Conservation (phyloP, 305 asterid genomes). For the Fraxinus xanthoxyloides region DNA sequence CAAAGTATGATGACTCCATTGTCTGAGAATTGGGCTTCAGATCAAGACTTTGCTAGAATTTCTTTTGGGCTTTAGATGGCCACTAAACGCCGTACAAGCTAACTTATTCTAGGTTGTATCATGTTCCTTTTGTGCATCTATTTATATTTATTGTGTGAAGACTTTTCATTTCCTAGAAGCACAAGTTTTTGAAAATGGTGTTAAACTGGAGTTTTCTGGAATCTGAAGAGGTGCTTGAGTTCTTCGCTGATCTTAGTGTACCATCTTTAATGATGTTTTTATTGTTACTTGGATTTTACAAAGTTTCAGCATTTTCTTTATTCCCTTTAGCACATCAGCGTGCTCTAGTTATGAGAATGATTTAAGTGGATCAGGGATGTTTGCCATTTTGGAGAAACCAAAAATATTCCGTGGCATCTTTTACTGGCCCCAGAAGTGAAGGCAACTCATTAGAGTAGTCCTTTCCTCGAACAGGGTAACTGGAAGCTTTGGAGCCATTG, state of each 20-base stretch:
- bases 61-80: neutral
- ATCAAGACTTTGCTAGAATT: neutral
- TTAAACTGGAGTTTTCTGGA: neutral
- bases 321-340: neutral
- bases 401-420: neutral
- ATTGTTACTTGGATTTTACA: neutral
- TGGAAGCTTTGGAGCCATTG: neutral
- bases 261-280: constrained; percentile 1
- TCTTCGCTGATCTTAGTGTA: neutral
- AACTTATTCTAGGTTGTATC: neutral
- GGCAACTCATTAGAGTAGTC: neutral
- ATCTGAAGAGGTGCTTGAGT: neutral
- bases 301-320: neutral
- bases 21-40: neutral
- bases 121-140: neutral
- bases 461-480: neutral
- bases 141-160: neutral
- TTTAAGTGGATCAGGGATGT: neutral
- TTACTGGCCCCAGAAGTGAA: constrained; percentile 15
- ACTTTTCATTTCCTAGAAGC: neutral
- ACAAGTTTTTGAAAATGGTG: neutral
- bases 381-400: constrained; percentile 2
- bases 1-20: neutral
- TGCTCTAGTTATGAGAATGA: constrained; percentile 8
- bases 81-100: neutral